Conservation (phyloP, 768 basidiomycete species). For the Tricholoma saponaceum region DNA sequence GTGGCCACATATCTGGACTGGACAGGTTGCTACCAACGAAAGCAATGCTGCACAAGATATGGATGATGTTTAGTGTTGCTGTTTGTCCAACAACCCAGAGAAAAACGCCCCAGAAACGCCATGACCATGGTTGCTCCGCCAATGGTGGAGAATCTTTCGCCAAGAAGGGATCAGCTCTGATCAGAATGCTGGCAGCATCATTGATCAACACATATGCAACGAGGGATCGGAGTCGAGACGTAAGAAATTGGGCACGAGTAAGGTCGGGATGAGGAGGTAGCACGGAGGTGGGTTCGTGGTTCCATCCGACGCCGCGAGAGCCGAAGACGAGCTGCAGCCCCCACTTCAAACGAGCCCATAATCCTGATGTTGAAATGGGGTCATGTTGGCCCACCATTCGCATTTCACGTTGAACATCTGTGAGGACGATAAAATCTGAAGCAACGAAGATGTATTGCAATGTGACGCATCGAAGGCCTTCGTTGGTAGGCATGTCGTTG, state of each 20-base stretch:
- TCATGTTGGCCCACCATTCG: slow-evolving; percentile 11
- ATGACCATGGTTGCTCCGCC: slow-evolving; percentile 8
- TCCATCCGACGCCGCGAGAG: slow-evolving; percentile 26
- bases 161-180: slow-evolving; percentile 16
- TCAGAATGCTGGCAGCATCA: slow-evolving; percentile 17
- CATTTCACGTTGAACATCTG: slow-evolving; percentile 22
- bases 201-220: slow-evolving; percentile 14
- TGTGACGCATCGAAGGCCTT: too few relatives aligned
- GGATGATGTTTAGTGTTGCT: too few relatives aligned
- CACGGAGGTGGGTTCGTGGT: slow-evolving; percentile 17
- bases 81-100: too few relatives aligned
- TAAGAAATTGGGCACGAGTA: slow-evolving; percentile 17
- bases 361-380: slow-evolving; percentile 11
- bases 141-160: slow-evolving; percentile 5
- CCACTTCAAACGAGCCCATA: slow-evolving; percentile 21
- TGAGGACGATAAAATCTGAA: slow-evolving; percentile 20
- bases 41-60: slow-evolving; percentile 4
- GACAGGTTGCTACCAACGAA: slow-evolving; percentile 16
- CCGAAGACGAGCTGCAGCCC: slow-evolving; percentile 17
- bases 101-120: slow-evolving; percentile 9
- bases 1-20: slow-evolving; percentile 27
- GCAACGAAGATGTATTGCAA: not conserved
- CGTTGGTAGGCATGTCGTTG: not conserved
- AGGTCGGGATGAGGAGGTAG: slow-evolving; percentile 16
- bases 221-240: slow-evolving; percentile 10